A percentile compares a stretch with the other conserved stretches of the same genome.
phyloP scores from a whole-genome alignment of 495 filamentous ascomycete species.

The Tuber microsphaerosporum region DNA sequence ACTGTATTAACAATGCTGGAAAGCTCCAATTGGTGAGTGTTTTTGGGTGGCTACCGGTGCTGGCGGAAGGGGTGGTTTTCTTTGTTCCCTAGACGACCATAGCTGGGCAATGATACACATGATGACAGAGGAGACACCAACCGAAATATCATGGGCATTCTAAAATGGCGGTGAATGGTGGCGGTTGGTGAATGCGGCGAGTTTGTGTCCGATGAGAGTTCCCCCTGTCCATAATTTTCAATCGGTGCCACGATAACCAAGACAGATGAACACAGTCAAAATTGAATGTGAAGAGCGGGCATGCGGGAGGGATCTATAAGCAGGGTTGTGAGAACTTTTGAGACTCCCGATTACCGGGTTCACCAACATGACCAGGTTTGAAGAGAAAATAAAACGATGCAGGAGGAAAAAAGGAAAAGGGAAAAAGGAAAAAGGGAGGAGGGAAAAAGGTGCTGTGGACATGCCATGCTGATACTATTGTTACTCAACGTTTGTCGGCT shows the following conservation, averaged over 20 bases:
- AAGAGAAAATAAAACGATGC: not conserved
- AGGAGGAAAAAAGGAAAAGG: not conserved
- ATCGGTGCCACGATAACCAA: not conserved
- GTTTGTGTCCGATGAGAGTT: not conserved
- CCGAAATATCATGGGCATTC: not conserved
- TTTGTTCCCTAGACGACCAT: not conserved
- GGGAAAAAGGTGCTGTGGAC: not conserved
- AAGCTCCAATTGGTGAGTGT: not conserved
- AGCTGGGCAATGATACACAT: not conserved
- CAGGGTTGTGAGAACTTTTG: not conserved
- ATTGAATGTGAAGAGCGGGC: not conserved
- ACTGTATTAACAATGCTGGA: not conserved
- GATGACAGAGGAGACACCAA: not conserved
- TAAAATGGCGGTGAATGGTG: not conserved
- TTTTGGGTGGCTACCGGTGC: not conserved
- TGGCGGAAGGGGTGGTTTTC: not conserved
- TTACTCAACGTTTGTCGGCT: not conserved
- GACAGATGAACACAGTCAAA: conserved; percentile 1
- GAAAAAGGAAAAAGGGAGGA: not conserved
- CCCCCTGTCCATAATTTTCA: not conserved
- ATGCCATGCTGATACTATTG: not conserved
- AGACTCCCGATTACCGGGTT: not conserved
- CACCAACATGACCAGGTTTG: not conserved
- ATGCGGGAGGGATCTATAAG: not conserved
- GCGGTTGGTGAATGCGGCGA: not conserved